Base-by-base conservation (phyloP, 2,329 filamentous ascomycete genomes). In the Fusarium cyanostomum region DNA sequence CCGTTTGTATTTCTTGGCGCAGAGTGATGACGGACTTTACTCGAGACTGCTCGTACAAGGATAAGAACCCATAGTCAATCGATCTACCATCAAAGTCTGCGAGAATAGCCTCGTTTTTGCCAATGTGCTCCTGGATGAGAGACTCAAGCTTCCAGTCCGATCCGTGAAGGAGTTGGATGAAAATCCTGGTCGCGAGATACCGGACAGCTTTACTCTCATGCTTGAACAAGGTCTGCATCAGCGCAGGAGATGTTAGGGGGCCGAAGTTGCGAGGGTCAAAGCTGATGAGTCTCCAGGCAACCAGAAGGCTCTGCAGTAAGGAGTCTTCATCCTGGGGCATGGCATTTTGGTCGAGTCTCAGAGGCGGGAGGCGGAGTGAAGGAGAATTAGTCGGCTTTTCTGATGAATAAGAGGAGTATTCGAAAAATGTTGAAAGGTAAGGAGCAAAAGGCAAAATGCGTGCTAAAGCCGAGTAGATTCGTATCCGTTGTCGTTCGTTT, bases 391-490 rank as follows among this genome's bases (percentile, higher is more conserved):
- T 59, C 34, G 62, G 59, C 38, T 61, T 46, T 45, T 57, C 48
- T 37, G 46, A 31, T 15, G 43, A 59, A 33, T 41, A 60, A 43
- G 61, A 62, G 33, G 58, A 52, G 39, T 50, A 59, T 80, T 76
- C 89, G 61, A 92, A 84, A 74, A 93, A 92, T 58, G 88, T 85
- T 50, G 89, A 87, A 38, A 98, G 82, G 73, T 94, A 87, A 46
- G 92, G 91, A 66, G 91, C 91, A 80, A 95, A 89, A 15, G 92
- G 92, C 69, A 97, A 76, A 62, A 97, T 83, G 71, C 91, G 86
- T 59, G 91, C 90, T 78, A 97, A 91, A 28, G 91, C 89, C 53
- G 89, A 84, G 63, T 94, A 83, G 49, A 89, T 68, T 30, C 77
- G 52, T 70, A 75, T 69, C 75, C 76, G 68, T 77, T 76, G 67